phyloP scores from a whole-genome alignment of 2,329 filamentous ascomycete genomes.

The Clarireedia paspali region DNA sequence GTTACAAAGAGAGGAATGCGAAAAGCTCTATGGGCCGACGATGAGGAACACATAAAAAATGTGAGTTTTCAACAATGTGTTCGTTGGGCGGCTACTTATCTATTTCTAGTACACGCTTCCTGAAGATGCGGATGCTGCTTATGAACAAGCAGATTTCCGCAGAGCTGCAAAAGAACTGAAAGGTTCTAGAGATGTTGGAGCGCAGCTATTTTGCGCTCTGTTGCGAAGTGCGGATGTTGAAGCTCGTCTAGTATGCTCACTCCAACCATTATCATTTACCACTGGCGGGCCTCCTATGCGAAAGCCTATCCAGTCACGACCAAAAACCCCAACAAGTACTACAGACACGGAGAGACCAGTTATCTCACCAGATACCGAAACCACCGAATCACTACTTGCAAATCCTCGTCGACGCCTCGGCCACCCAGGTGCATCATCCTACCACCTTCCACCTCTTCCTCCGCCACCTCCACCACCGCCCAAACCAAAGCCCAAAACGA shows the following conservation, averaged over 20 bases:
- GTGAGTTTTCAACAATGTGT: constrained; percentile 32
- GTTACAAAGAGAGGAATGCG: constrained; percentile 65
- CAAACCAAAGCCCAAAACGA: constrained; percentile 33
- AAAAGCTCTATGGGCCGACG: constrained; percentile 68
- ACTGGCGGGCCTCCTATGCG: constrained; percentile 35
- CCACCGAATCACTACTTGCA: constrained; percentile 10
- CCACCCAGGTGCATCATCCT: constrained; percentile 39
- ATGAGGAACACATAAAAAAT: constrained; percentile 50
- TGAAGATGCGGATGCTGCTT: constrained; percentile 48
- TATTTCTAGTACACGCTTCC: constrained; percentile 23
- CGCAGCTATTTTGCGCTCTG: constrained; percentile 84
- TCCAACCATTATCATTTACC: constrained; percentile 60
- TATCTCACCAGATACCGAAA: constrained; percentile 10
- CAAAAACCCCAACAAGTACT: constrained; percentile 15
- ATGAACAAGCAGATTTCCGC: constrained; percentile 64
- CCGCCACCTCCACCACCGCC: constrained; percentile 43
- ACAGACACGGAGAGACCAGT: constrained; percentile 22
- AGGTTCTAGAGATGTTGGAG: constrained; percentile 83
- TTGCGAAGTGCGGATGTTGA: constrained; percentile 77
- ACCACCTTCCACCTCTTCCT: constrained; percentile 32
- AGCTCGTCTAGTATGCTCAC: constrained; percentile 77
- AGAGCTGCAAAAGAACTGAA: constrained; percentile 59
- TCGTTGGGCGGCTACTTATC: neutral
- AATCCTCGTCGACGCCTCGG: constrained; percentile 27
- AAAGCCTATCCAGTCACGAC: constrained; percentile 12